Evolutionary conservation across 768 basidiomycete species (phyloP).

Genomic region (Tephrocybe rancida): DNA sequence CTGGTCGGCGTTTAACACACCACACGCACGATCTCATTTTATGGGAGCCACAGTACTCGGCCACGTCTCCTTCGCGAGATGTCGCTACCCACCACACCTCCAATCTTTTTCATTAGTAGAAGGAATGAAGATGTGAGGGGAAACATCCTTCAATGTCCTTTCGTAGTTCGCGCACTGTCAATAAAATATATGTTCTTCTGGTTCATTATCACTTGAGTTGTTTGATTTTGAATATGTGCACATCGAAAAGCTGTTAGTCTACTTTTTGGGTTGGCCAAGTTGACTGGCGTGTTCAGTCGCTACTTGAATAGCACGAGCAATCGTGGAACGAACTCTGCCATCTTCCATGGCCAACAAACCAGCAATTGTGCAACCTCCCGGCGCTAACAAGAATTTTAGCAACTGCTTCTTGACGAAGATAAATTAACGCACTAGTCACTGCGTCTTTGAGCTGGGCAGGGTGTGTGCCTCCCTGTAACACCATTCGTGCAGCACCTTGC

Average conservation of each 20-base stretch:
- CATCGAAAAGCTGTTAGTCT: too few species aligned
- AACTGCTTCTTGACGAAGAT: background rate
- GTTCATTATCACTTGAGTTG: background rate
- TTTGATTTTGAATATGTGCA: too few species aligned
- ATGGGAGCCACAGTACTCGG: slow-evolving; percentile 74
- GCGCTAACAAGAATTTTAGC: slow-evolving; percentile 53
- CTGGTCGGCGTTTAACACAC: slow-evolving; percentile 75
- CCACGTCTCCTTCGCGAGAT: slow-evolving; percentile 22
- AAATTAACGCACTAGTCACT: slow-evolving; percentile 81
- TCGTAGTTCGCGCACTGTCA: background rate
- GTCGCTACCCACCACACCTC: slow-evolving; percentile 36
- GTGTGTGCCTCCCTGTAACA: slow-evolving; percentile 83
- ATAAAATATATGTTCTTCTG: background rate
- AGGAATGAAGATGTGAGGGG: slow-evolving; percentile 36
- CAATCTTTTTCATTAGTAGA: slow-evolving; percentile 30
- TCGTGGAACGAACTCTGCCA: slow-evolving; percentile 89
- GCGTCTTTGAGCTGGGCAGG: slow-evolving; percentile 97
- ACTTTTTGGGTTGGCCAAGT: slow-evolving; percentile 74
- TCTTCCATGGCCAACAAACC: slow-evolving; percentile 96
- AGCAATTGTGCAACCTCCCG: slow-evolving; percentile 97
- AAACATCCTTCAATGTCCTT: slow-evolving; percentile 18
- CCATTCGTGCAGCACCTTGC: slow-evolving; percentile 97
- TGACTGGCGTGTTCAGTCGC: slow-evolving; percentile 90
- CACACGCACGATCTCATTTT: slow-evolving; percentile 96
- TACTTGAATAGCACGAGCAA: slow-evolving; percentile 92